phyloP scores from a whole-genome alignment of 805 yeast genomes.

The Metschnikowia proteae region DNA sequence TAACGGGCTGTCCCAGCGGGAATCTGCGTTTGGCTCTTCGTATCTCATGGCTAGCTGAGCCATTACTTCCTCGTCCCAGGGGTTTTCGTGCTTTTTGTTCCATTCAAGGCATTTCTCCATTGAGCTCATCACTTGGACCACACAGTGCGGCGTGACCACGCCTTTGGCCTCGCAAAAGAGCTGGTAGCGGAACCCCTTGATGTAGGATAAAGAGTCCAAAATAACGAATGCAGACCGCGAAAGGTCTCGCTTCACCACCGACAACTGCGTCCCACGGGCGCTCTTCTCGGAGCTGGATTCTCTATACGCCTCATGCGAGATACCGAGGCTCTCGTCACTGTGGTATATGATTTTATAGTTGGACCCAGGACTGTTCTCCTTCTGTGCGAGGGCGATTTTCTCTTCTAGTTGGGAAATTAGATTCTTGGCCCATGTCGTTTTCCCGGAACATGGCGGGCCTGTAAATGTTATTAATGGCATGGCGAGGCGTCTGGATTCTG shows the following conservation, averaged over 20 bases:
- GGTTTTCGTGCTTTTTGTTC: conserved; percentile 43
- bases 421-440: conserved; percentile 66
- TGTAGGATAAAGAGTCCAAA: conserved; percentile 81
- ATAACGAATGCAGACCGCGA: conserved; percentile 69
- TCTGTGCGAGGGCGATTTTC: conserved; percentile 38
- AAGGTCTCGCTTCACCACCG: conserved; percentile 83
- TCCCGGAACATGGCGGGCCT: conserved; percentile 86
- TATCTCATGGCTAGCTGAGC: conserved; percentile 74
- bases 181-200: conserved; percentile 94
- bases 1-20: conserved; percentile 93
- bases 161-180: conserved; percentile 91
- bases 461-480: conserved; percentile 87
- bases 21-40: conserved; percentile 86
- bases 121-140: conserved; percentile 74
- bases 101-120: conserved; percentile 57
- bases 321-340: conserved; percentile 74
- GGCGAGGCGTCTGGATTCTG: background rate
- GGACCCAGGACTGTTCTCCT: conserved; percentile 44
- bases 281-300: conserved; percentile 77
- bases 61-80: conserved; percentile 66
- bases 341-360: conserved; percentile 63
- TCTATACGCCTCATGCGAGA: conserved; percentile 60
- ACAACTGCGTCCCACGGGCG: conserved; percentile 77
- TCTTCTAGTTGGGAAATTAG: conserved; percentile 47
- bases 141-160: conserved; percentile 73